A percentile compares a stretch with the other conserved stretches of the same genome.
phyloP scores from a whole-genome alignment of 2,329 filamentous ascomycete species.

The Thielaviopsis populi region DNA sequence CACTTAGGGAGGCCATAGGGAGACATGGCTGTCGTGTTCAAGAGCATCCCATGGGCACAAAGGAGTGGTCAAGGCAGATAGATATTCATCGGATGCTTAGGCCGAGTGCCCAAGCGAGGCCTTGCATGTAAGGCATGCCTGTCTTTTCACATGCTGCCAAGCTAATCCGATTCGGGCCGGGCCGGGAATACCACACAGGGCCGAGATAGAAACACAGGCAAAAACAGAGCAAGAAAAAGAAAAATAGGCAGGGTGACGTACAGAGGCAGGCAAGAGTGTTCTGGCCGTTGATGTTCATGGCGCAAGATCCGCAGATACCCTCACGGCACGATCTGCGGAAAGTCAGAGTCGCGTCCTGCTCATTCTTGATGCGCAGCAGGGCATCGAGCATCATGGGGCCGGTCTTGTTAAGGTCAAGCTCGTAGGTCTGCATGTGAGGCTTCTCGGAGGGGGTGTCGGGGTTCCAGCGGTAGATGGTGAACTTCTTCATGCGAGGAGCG shows the following conservation, averaged over 20 bases:
- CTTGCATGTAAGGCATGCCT: not conserved
- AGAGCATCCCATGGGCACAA: too few relatives aligned
- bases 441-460: slow-evolving; percentile 84
- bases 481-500: slow-evolving; percentile 65
- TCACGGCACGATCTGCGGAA: slow-evolving; percentile 94
- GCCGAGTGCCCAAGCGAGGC: not conserved
- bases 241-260: slow-evolving; percentile 36
- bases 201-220: not conserved
- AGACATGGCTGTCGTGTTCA: not conserved
- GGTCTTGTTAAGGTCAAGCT: slow-evolving; percentile 94
- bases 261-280: slow-evolving; percentile 97
- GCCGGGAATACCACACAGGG: not conserved
- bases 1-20: not conserved
- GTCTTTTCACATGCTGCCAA: slow-evolving; percentile 10
- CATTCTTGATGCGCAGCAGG: slow-evolving; percentile 96
- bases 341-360: slow-evolving; percentile 88
- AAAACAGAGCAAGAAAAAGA: not conserved
- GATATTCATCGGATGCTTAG: not conserved
- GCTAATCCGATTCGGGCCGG: slow-evolving; percentile 7
- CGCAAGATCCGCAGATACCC: slow-evolving; percentile 96
- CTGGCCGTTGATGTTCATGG: slow-evolving; percentile 99
- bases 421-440: slow-evolving; percentile 90
- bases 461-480: slow-evolving; percentile 98
- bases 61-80: not conserved
- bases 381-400: slow-evolving; percentile 97